Percentiles rank a stretch among this genome's conserved stretches.
phyloP scores from a whole-genome alignment of 2,329 filamentous ascomycete genomes.

The Torrubiella hemipterigena region DNA sequence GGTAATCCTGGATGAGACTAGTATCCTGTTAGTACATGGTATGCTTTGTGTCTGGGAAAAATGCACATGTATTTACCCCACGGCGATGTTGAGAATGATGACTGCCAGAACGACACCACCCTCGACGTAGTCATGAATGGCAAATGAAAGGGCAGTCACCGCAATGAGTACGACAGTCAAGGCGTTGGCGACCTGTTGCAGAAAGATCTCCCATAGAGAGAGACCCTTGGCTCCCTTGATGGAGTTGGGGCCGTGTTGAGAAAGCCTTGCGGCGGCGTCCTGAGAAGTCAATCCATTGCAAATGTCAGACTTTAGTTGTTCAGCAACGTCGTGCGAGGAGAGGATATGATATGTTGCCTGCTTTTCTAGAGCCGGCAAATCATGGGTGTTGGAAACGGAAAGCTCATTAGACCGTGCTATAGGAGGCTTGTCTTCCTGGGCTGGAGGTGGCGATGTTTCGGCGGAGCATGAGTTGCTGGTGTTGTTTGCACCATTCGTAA shows the following conservation, averaged over 20 bases:
- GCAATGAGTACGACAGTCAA: slow-evolving; percentile 63
- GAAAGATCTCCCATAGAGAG: slow-evolving; percentile 63
- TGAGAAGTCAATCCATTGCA: slow-evolving; percentile 48
- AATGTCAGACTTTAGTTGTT: slow-evolving; percentile 27
- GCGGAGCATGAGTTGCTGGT: slow-evolving; percentile 14
- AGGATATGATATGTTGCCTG: slow-evolving; percentile 21
- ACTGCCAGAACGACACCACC: slow-evolving; percentile 51
- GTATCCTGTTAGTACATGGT: background rate
- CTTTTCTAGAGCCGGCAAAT: slow-evolving; percentile 22
- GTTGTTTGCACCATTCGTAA: slow-evolving; percentile 28
- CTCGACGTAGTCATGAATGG: slow-evolving; percentile 52
- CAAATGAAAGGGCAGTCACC: slow-evolving; percentile 59
- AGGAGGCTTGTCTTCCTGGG: slow-evolving; percentile 25
- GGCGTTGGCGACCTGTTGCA: slow-evolving; percentile 68
- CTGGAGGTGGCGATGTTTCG: slow-evolving; percentile 23
- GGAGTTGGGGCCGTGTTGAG: slow-evolving; percentile 56
- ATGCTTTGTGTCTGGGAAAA: background rate
- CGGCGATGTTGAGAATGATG: slow-evolving; percentile 54
- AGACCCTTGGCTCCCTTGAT: slow-evolving; percentile 60
- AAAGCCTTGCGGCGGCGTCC: slow-evolving; percentile 54
- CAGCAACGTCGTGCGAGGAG: slow-evolving; percentile 20
- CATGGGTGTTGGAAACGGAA: too few relatives aligned
- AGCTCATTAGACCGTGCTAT: slow-evolving; percentile 26
- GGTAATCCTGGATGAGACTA: slow-evolving; percentile 48
- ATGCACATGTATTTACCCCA: slow-evolving; percentile 42